Evolutionary conservation across 2,329 filamentous ascomycete genomes (phyloP).

Genomic region (Ophiostoma pallidulum): DNA sequence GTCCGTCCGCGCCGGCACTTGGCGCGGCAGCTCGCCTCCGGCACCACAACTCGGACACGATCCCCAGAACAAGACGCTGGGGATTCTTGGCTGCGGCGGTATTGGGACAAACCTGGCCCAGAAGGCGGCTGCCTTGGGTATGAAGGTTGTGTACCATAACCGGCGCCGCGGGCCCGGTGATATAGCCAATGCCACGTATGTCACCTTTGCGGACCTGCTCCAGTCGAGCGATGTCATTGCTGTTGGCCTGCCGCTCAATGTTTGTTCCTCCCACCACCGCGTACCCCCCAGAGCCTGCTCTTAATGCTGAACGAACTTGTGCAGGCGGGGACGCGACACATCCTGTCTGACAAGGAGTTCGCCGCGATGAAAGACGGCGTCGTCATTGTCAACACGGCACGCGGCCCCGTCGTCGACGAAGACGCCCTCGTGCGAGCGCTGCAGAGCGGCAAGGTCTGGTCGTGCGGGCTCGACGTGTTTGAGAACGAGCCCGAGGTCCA

Average conservation of each 20-base stretch:
- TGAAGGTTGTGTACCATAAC: constrained; percentile 48
- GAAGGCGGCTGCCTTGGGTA: constrained; percentile 47
- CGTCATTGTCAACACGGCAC: constrained; percentile 46
- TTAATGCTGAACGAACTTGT: too few relatives aligned
- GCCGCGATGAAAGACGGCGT: constrained; percentile 39
- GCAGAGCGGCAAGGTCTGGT: constrained; percentile 33
- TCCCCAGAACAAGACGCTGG: constrained; percentile 42
- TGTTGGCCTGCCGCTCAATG: constrained; percentile 36
- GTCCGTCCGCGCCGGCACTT: constrained; percentile 55
- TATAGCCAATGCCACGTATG: constrained; percentile 33
- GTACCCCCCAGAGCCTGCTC: too few relatives aligned
- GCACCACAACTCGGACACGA: constrained; percentile 61
- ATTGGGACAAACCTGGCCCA: constrained; percentile 44
- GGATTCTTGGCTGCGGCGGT: constrained; percentile 51
- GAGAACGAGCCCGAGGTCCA: constrained; percentile 54
- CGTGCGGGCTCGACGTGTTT: constrained; percentile 44
- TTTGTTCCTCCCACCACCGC: too few relatives aligned
- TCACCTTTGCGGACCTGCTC: constrained; percentile 40
- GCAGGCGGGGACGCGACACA: constrained; percentile 30
- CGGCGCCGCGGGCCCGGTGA: constrained; percentile 34
- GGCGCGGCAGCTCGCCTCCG: constrained; percentile 43
- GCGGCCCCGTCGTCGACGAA: constrained; percentile 43
- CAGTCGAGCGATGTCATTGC: constrained; percentile 34
- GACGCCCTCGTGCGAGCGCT: constrained; percentile 37
- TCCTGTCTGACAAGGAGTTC: constrained; percentile 33